Percentiles rank a stretch among this genome's conserved stretches.
Evolutionary conservation across 176 grass and related monocot species (phyloP).

Genomic region (Triticum turgidum): DNA sequence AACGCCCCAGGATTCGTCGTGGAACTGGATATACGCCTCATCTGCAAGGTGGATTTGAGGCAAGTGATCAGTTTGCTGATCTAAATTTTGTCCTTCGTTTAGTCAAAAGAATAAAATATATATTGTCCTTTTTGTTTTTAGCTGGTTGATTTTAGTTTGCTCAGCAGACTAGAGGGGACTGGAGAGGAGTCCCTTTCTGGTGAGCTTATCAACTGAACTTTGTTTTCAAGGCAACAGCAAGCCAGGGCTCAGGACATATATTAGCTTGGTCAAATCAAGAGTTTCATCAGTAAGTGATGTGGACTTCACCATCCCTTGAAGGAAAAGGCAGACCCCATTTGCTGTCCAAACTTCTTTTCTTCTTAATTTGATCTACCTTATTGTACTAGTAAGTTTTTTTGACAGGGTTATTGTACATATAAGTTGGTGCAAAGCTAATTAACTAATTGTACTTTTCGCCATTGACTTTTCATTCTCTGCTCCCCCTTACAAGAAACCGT

Average conservation of each 20-base stretch:
- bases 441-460: constrained; percentile 13
- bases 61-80: not conserved
- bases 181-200: constrained; percentile 24
- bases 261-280: constrained; percentile 12
- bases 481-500: constrained; percentile 27
- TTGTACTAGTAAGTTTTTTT: not conserved
- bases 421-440: constrained; percentile 30
- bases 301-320: constrained; percentile 18
- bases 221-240: constrained; percentile 11
- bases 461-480: constrained; percentile 19
- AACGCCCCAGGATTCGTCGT: constrained; percentile 90
- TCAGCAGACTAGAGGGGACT: constrained; percentile 5
- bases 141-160: constrained; percentile 13
- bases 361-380: not conserved
- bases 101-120: not conserved
- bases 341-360: not conserved
- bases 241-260: not conserved
- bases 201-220: constrained; percentile 23
- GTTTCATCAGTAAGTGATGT: constrained; percentile 5
- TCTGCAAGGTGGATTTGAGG: constrained; percentile 45
- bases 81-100: not conserved
- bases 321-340: constrained; percentile 14
- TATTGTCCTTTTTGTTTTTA: not conserved
- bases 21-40: constrained; percentile 80
- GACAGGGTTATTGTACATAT: not conserved